A percentile compares a stretch with the other conserved stretches of the same genome.
Evolutionary conservation across 2,329 filamentous ascomycete species (phyloP).

Genomic region (Hymenoscyphus occultus): DNA sequence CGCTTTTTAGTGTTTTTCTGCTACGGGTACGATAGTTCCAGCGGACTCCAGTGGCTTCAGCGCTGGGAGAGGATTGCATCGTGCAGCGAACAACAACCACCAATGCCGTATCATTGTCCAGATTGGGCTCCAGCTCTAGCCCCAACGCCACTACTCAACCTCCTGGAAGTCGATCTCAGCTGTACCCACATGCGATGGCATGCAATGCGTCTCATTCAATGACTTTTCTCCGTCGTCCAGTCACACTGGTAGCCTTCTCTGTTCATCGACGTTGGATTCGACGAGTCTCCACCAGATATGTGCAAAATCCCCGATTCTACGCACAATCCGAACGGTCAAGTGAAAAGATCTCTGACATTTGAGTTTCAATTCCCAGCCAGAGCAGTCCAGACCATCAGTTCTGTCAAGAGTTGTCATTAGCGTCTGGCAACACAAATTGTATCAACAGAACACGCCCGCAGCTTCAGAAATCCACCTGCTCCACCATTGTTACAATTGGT

Average conservation of each 20-base stretch:
- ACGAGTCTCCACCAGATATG: not conserved
- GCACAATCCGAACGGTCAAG: not conserved
- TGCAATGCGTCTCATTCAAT: not conserved
- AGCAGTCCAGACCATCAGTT: not conserved
- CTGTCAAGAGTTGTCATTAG: not conserved
- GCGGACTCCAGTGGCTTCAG: not conserved
- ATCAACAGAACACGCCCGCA: not conserved
- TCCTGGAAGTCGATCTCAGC: not conserved
- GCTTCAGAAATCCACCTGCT: not conserved
- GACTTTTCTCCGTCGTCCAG: not conserved
- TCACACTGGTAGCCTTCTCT: slow-evolving; percentile 6
- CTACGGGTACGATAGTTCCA: not conserved
- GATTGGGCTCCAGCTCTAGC: not conserved
- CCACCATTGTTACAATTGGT: not conserved
- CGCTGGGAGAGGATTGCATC: slow-evolving; percentile 7
- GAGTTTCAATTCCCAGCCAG: not conserved
- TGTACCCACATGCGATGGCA: not conserved
- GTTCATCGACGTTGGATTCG: not conserved
- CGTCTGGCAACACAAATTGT: not conserved
- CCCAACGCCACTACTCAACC: not conserved
- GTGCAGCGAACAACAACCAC: slow-evolving; percentile 8
- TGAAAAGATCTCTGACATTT: not conserved
- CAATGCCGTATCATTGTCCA: not conserved
- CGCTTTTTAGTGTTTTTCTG: too few species aligned
- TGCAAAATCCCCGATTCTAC: slow-evolving; percentile 3